Conservation (phyloP, 148 eudicot genomes). For the Chenopodium suecicum region DNA sequence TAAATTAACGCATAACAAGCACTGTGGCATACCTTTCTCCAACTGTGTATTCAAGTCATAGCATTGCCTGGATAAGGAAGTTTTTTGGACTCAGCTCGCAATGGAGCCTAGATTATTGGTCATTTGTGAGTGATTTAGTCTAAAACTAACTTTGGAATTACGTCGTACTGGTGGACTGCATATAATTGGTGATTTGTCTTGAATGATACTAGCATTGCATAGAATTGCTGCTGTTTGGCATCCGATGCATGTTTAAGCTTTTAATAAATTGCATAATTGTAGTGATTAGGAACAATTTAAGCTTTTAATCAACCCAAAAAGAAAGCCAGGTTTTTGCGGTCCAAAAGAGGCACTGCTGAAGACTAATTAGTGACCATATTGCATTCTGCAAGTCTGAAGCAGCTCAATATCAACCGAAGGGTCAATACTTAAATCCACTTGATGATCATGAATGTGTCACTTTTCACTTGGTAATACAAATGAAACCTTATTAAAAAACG, state of each 20-base stretch:
- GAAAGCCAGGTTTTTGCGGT: no score
- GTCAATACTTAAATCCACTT: conserved; percentile 18
- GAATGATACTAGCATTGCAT: no score
- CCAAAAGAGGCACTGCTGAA: neutral
- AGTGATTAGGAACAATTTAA: no score
- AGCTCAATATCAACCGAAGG: conserved; percentile 26
- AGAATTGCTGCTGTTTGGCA: neutral
- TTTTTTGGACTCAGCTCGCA: neutral
- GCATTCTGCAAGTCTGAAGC: neutral
- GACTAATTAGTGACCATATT: neutral
- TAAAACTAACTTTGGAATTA: neutral
- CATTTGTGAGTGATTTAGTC: no score
- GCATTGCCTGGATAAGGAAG: neutral
- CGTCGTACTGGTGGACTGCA: neutral
- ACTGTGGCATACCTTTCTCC: neutral
- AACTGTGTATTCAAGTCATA: no score
- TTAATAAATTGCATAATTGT: no score
- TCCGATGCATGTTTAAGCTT: neutral
- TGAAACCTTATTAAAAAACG: conserved; percentile 21
- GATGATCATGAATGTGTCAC: conserved; percentile 7
- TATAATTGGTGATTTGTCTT: neutral
- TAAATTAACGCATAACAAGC: neutral
- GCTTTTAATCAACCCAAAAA: no score
- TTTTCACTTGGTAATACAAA: neutral
- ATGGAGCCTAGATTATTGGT: no score